These are phyloP conservation scores for Jimgerdemannia lactiflua DNA, from an alignment of 192 early-diverging fungal species.

Conservation along the genomic window DNA sequence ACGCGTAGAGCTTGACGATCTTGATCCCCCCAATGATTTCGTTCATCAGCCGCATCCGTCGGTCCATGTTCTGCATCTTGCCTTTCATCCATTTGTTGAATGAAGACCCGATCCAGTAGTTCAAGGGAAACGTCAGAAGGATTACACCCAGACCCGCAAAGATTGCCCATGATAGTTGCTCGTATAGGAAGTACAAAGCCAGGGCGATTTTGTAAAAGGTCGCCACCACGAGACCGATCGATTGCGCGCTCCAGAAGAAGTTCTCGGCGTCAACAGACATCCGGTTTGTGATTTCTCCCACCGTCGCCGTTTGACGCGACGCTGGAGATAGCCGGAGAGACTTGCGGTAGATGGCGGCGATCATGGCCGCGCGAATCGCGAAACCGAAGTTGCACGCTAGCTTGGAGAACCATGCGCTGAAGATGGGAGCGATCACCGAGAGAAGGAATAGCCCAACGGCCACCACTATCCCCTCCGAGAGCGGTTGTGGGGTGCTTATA, in stretches of 20 bases:
- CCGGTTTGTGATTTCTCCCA: constrained; percentile 38
- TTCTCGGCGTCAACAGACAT: constrained; percentile 33
- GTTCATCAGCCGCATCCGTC: constrained; percentile 36
- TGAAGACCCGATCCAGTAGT: constrained; percentile 20
- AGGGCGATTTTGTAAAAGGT: constrained; percentile 24
- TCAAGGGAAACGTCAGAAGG: constrained; percentile 15
- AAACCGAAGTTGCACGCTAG: neutral
- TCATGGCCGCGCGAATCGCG: constrained; percentile 23
- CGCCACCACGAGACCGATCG: constrained; percentile 12
- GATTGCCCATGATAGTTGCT: constrained; percentile 28
- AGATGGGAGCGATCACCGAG: constrained; percentile 38
- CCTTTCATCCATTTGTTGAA: constrained; percentile 24
- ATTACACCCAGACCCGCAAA: constrained; percentile 29
- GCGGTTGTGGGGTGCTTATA: constrained; percentile 53
- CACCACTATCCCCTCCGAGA: constrained; percentile 64
- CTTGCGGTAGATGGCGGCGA: constrained; percentile 39
- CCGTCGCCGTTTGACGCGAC: constrained; percentile 25
- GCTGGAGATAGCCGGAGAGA: constrained; percentile 26
- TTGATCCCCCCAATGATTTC: constrained; percentile 41
- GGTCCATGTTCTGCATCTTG: constrained; percentile 27
- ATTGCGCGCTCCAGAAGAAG: constrained; percentile 20
- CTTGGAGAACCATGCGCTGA: neutral
- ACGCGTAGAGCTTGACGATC: constrained; percentile 41
- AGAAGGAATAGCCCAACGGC: constrained; percentile 77
- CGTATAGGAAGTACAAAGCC: constrained; percentile 17